phyloP scores from a whole-genome alignment of 2,329 filamentous ascomycete genomes.

The Lasiodiplodia theobromae region DNA sequence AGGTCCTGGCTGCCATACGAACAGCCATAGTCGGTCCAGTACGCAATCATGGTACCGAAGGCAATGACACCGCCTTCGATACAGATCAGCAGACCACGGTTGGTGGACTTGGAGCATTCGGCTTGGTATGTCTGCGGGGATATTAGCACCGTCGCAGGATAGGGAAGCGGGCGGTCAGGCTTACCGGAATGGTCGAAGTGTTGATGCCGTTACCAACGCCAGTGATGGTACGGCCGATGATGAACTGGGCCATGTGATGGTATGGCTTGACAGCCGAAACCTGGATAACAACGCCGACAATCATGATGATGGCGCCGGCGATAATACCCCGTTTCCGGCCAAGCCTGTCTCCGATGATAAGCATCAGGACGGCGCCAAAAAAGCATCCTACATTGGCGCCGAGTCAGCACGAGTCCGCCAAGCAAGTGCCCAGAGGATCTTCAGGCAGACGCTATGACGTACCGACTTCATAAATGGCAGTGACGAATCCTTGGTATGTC shows the following conservation, averaged over 20 bases:
- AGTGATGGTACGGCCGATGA: constrained; percentile 60
- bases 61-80: constrained; percentile 63
- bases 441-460: constrained; percentile 45
- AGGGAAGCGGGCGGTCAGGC: neutral
- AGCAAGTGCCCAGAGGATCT: constrained; percentile 3
- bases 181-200: constrained; percentile 58
- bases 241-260: constrained; percentile 57
- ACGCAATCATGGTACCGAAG: constrained; percentile 60
- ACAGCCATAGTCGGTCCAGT: constrained; percentile 53
- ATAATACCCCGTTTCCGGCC: constrained; percentile 54
- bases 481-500: constrained; percentile 60
- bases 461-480: constrained; percentile 60
- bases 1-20: constrained; percentile 41
- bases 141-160: neutral
- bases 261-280: constrained; percentile 44
- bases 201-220: constrained; percentile 65
- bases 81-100: constrained; percentile 67
- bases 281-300: constrained; percentile 52
- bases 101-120: constrained; percentile 61
- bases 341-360: constrained; percentile 49
- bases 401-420: constrained; percentile 14
- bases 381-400: constrained; percentile 40
- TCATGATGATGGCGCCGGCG: constrained; percentile 52
- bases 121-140: constrained; percentile 59
- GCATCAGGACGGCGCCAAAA: constrained; percentile 48